phyloP scores from a whole-genome alignment of 1,284 basidiomycete species.

The Dichomitus squalens region DNA sequence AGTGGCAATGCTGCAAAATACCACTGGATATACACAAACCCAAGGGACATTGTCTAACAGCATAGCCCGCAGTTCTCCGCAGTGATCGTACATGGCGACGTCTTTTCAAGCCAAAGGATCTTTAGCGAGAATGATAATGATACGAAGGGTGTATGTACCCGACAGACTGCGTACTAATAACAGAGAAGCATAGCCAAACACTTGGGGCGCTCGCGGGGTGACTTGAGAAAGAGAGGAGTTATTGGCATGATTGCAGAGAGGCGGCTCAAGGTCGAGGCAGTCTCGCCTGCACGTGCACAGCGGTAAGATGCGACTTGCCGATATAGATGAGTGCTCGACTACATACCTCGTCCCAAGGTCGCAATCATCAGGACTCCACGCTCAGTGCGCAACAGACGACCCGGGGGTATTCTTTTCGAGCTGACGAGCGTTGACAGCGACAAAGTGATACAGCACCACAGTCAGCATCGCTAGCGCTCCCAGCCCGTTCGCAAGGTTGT shows the following conservation, averaged over 20 bases:
- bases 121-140: not conserved
- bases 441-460: conserved; percentile 85
- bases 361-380: not conserved
- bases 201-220: not conserved
- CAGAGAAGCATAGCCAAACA: not conserved
- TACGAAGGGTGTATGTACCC: not conserved
- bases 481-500: conserved; percentile 81
- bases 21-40: not conserved
- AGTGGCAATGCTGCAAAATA: not conserved
- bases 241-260: not conserved
- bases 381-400: conserved; percentile 8
- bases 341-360: not conserved
- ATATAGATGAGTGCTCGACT: too few species aligned
- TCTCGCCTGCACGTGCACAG: not conserved
- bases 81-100: not conserved
- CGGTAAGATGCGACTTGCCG: not conserved
- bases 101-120: too few species aligned
- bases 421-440: conserved; percentile 77
- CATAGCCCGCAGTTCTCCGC: not conserved
- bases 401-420: conserved; percentile 30
- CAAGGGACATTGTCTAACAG: not conserved
- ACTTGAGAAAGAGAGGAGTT: not conserved
- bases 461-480: conserved; percentile 83
- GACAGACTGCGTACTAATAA: not conserved
- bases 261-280: not conserved